Percentiles rank a stretch among this genome's conserved stretches.
phyloP scores from a whole-genome alignment of 805 yeast genomes.

The Metschnikowia vanudenii region DNA sequence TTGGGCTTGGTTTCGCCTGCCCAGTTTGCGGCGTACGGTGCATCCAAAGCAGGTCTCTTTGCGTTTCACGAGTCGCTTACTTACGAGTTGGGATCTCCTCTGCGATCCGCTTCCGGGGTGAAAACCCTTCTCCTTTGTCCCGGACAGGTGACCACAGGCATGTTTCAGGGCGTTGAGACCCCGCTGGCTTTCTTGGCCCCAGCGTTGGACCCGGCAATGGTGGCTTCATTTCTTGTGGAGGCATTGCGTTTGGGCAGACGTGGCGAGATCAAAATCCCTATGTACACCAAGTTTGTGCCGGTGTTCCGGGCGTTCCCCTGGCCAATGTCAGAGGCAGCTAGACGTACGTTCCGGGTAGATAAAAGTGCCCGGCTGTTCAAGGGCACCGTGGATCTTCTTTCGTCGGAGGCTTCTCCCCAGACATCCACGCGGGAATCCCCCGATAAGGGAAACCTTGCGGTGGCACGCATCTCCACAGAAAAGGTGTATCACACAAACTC shows the following conservation, averaged over 20 bases:
- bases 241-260: slow-evolving; percentile 60
- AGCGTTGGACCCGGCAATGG: slow-evolving; percentile 62
- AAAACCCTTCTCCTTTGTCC: slow-evolving; percentile 79
- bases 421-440: not conserved
- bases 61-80: slow-evolving; percentile 82
- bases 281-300: slow-evolving; percentile 75
- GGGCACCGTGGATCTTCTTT: slow-evolving; percentile 3
- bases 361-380: slow-evolving; percentile 6
- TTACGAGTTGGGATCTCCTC: slow-evolving; percentile 60
- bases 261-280: slow-evolving; percentile 71
- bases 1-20: slow-evolving; percentile 87
- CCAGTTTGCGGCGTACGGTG: slow-evolving; percentile 78
- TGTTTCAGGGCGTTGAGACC: slow-evolving; percentile 73
- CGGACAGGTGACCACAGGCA: slow-evolving; percentile 74
- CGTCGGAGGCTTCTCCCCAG: not conserved
- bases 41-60: slow-evolving; percentile 83
- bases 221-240: slow-evolving; percentile 57
- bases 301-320: slow-evolving; percentile 68
- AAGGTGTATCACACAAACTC: slow-evolving; percentile 7
- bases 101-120: slow-evolving; percentile 49
- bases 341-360: slow-evolving; percentile 72
- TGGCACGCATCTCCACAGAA: not conserved
- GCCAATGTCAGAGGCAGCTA: slow-evolving; percentile 55
- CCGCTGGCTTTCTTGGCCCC: slow-evolving; percentile 83
- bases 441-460: slow-evolving; percentile 3